phyloP scores from a whole-genome alignment of 495 filamentous ascomycete genomes.

The Neurospora tetraspora region DNA sequence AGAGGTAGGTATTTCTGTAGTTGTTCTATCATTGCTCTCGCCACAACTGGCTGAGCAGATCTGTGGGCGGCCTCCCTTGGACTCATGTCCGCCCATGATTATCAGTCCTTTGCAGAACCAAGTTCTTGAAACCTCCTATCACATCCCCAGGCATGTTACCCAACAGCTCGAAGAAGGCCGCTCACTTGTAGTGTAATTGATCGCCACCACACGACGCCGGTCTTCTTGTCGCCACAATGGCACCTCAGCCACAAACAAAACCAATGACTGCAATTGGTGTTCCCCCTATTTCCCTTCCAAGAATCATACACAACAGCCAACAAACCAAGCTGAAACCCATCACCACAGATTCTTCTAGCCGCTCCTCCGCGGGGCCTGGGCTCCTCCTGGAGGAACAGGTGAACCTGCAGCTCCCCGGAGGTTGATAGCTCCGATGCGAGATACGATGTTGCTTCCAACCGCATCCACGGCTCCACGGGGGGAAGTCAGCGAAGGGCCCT shows the following conservation, averaged over 20 bases:
- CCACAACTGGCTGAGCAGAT: not conserved
- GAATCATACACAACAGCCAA: not conserved
- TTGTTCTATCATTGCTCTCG: not conserved
- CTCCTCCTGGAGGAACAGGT: not conserved
- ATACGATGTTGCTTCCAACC: constrained; percentile 84
- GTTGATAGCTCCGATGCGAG: constrained; percentile 72
- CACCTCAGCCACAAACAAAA: not conserved
- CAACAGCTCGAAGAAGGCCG: not conserved
- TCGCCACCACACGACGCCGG: not conserved
- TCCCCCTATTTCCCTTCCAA: not conserved
- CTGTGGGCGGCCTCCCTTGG: not conserved
- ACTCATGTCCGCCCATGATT: not conserved
- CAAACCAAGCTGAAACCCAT: not conserved
- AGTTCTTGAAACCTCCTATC: not conserved
- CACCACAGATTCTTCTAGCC: not conserved
- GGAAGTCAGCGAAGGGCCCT: constrained; percentile 70
- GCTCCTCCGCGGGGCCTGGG: not conserved
- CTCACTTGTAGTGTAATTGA: not conserved
- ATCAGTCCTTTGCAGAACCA: not conserved
- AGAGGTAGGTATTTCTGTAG: not conserved
- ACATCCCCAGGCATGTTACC: not conserved
- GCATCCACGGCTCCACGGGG: constrained; percentile 92
- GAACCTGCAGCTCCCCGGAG: constrained; percentile 26
- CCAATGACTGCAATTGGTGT: not conserved
- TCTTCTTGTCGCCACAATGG: not conserved